These are phyloP conservation scores for Xylaria flabelliformis DNA, from an alignment of 495 filamentous ascomycete species.

Conservation along the genomic window DNA sequence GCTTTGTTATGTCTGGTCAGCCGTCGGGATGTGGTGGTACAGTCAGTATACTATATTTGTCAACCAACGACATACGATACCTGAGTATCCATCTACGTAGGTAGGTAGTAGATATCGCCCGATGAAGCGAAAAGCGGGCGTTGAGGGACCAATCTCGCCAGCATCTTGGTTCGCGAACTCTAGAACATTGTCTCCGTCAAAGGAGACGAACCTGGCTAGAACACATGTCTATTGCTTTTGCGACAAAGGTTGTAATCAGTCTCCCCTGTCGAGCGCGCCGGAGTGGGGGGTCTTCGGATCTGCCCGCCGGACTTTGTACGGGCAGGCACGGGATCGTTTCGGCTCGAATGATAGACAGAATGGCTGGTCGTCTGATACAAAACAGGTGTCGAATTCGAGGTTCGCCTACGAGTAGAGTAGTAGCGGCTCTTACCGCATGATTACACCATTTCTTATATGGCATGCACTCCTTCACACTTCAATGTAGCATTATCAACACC, in stretches of 20 bases:
- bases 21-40: conserved; percentile 10
- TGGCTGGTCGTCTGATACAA: not conserved
- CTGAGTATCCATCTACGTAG: not conserved
- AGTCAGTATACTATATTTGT: conserved; percentile 22
- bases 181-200: not conserved
- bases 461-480: not conserved
- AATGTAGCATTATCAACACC: not conserved
- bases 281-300: conserved; percentile 15
- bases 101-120: not conserved
- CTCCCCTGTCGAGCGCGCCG: conserved; percentile 15
- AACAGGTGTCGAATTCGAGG: not conserved
- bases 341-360: conserved; percentile 9
- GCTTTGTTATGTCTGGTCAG: not conserved
- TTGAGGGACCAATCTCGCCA: not conserved
- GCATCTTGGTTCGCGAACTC: not conserved
- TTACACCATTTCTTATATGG: not conserved
- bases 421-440: not conserved
- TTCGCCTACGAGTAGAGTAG: not conserved
- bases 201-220: too few species aligned
- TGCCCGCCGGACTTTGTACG: conserved; percentile 20
- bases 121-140: not conserved
- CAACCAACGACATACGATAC: not conserved
- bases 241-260: too few species aligned
- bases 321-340: conserved; percentile 14
- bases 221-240: too few species aligned